Base-by-base conservation (phyloP, 495 filamentous ascomycete genomes). In the Penicillium paxilli region DNA sequence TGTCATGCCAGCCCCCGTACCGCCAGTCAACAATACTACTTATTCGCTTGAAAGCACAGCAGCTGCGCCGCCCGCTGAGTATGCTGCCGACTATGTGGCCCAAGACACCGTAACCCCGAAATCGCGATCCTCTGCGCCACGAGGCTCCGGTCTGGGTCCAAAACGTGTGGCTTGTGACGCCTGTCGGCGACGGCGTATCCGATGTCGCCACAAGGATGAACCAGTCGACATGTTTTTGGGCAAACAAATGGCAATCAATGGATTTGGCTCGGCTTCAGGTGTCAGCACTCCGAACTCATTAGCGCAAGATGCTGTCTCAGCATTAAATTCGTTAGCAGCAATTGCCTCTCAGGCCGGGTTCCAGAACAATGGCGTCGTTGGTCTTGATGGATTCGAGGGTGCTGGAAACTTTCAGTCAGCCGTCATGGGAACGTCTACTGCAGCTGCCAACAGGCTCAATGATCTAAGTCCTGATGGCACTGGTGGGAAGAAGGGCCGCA, bases 151-250 rank as follows among this genome's bases (percentile, higher is more conserved):
- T 9, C 62, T 80, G 26, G 78, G 77, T 10, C 76, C 79, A 14
- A 81, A 81, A 55, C 66, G 76, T 7, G 75, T 79, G 19, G 79
- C 78, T 44, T 82, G 79, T 63, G 79, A 82, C 56, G 77, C 78
- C 21, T 82, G 79, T 66, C 78, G 79, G 21, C 74, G 76, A 52
- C 72, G 78, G 52, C 71, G 79, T 16, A 80, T 80, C 41, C 73
- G 77, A 46, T 82, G 79, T 58, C 76, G 78, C 44, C 79, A 82
- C 55, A 81, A 80, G 55, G 76, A 79, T 54, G 74, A 79, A 38
- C 70, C 71, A 16, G 60, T 50, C 35, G 71, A 75, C 42, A 28
- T 59, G 20, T 50, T 60, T n/a, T 48, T 68, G 25, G 62, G 50
- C 6, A 66, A 69, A 21, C 70, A 70, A 32, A 60, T 69, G 47